Evolutionary conservation across 345 rosid species (phyloP), one percentile per base, ranked within the genome.

Genomic region (Lepidium didymum): DNA sequence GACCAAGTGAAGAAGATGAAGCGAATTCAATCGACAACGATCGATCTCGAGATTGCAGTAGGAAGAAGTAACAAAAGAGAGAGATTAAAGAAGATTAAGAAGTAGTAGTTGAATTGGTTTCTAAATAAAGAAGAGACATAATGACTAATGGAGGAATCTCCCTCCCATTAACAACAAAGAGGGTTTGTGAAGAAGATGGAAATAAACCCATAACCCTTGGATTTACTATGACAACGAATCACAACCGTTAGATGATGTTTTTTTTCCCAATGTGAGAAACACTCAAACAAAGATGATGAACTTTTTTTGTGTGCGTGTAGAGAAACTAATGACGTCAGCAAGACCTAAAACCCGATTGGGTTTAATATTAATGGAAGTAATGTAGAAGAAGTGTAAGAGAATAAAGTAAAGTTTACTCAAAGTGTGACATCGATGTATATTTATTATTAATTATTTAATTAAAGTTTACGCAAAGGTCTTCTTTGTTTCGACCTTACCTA

Each of bases 381-480:
- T 29, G 33, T 6, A 29, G 33, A 5, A 29, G 56, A 6, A 38
- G 42, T 13, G 16, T 51, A 12, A 6, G 47, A 38, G 37, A 38
- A 9, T 58, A 13, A 43, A 12, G 63, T 58, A 58, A 58, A 57
- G 63, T 57, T 57, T 38, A 57, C 63, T 57, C 63, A 38, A 57
- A 12, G 62, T 42, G 47, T 58, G 35, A 57, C 7, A 56, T 18
- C 0, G 10, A 1, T 46, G 6, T 14, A 1, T 4, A 8, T 56
- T 18, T 18, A 7, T 21, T 21, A 38, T 38, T 21, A 23, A 38
- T 57, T 23, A 57, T 27, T 29, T 29, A 29, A 29, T 29, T 29
- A 40, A 19, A 23, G 19, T 40, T 43, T 23, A 58, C 63, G 63
- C 47, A 40, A 58, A 58, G 63, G 63, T 58, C 21, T 7, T 21